Evolutionary conservation across 345 rosid genomes (phyloP).

Genomic region (Eucalyptus pumila): DNA sequence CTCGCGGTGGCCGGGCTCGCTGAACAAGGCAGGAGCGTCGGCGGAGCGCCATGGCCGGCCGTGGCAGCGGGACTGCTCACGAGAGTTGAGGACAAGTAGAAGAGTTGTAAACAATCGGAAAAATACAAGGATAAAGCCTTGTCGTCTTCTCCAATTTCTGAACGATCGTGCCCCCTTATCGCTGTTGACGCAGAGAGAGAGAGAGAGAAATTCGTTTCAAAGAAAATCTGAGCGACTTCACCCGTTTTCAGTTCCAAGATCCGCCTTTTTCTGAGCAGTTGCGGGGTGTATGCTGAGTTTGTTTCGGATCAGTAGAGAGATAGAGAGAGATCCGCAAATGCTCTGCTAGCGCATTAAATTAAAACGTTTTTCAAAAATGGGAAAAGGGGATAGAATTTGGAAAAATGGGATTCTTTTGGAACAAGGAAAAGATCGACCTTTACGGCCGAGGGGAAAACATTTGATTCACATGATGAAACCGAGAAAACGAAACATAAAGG

Average conservation of each 20-base stretch:
- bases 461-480: not conserved
- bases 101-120: not conserved
- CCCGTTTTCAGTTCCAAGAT: not conserved
- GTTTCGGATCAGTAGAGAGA: not conserved
- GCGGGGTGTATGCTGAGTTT: not conserved
- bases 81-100: not conserved
- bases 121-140: not conserved
- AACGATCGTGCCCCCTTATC: not conserved
- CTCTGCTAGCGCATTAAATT: not conserved
- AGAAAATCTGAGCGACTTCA: not conserved
- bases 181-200: too few relatives aligned
- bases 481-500: not conserved
- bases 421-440: not conserved
- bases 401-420: not conserved
- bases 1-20: not conserved
- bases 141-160: not conserved
- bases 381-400: not conserved
- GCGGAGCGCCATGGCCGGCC: not conserved
- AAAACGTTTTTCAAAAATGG: too few relatives aligned
- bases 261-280: not conserved
- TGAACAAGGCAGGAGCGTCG: not conserved
- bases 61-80: not conserved
- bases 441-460: not conserved
- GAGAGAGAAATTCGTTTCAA: not conserved
- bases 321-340: not conserved